Evolutionary conservation across 2,329 filamentous ascomycete genomes (phyloP), one percentile per base, ranked within the genome.

Genomic region (Penicillium sp.): DNA sequence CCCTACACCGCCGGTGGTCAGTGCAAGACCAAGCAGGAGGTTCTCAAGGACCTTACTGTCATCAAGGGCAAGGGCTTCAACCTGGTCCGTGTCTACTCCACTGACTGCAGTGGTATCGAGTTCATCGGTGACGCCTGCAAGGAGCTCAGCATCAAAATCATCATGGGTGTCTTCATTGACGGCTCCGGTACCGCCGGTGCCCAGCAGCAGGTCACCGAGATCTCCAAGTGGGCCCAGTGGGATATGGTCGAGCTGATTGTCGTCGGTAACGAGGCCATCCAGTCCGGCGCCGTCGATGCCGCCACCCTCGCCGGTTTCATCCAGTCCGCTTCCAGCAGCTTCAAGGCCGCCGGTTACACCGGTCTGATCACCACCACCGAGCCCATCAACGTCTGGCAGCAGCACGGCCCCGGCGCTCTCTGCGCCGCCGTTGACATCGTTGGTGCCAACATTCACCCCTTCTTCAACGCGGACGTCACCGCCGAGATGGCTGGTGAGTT

Each of bases 251-350:
- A 88, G 71, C 84, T 96, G 67, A 80, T 96, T 62, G 88, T 94
- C 31, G 84, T 96, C 63, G 92, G 91, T 76, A 97, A 97, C 82
- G 93, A 97, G 83, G 87, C 89, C 65, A 78, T 96, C 73, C 89
- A 90, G 81, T 86, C 88, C 78, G 82, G 83, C 60, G 87, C 82
- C 82, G 85, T 82, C 78, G 76, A 82, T 53, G 83, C 87, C 35
- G 50, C 68, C 31, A 77, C 88, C 67, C 88, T 97, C 53, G 85
- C 82, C 59, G 66, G 72, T 41, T 91, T 96, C 75, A 88, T 97
- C 76, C 71, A 72, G 63, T 78, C 83, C 60, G 83, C 85, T 80
- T 88, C 87, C 79, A 57, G 75, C 55, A 75, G 83, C 69, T 87
- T 93, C 81, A 63, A 72, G 62, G 65, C 66, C 56, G 82, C 83